Base-by-base conservation (phyloP, 345 rosid species). In the Noccaea bulbosa region DNA sequence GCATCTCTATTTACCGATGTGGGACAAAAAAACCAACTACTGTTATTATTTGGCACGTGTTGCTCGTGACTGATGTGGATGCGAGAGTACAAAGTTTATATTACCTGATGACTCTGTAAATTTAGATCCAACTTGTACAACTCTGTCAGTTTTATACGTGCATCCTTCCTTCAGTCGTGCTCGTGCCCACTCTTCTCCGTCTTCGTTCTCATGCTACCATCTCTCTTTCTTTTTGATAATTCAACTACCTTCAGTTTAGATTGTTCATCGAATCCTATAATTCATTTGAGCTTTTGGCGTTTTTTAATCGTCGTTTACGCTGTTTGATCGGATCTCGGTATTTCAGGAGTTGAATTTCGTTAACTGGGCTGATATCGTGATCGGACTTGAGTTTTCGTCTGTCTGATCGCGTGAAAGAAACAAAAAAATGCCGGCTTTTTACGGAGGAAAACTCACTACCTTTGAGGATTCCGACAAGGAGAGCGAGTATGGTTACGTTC, bases 401-500 rank as follows among this genome's bases (percentile, higher is more conserved):
- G 4, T 1, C 7, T 47, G 50, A 5, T 16, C 41, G 41, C 41
- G 41, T 10, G 41, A 38, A 11, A 9, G 10, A 9, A 2, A 0
- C 4, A 7, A 20, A 27, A 27, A 7, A 46, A 46, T 46, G 50
- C 50, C 50, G 20, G 50, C 24, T 24, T 46, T 46, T 46, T 46
- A 46, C 50, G 50, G 50, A 46, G 50, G 50, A 15, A 46, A 46
- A 14, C 50, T 46, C 24, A 46, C 50, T 7, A 46, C 50, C 20
- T 46, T 46, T 6, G 50, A 46, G n/a, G 50, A 46, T 14, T 16
- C 16, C 10, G 50, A 46, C 24, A 46, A 46, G 24, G 50, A 46
- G 50, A 46, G 53, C 53, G 32, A 48, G 53, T 17, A 48, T 48
- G 32, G 53, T 48, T 48, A 48, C 32, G 53, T 48, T 20, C 53